Evolutionary conservation across 1,139 yeast species (phyloP), one percentile per base, ranked within the genome.

Genomic region (Kodamaea sp.): DNA sequence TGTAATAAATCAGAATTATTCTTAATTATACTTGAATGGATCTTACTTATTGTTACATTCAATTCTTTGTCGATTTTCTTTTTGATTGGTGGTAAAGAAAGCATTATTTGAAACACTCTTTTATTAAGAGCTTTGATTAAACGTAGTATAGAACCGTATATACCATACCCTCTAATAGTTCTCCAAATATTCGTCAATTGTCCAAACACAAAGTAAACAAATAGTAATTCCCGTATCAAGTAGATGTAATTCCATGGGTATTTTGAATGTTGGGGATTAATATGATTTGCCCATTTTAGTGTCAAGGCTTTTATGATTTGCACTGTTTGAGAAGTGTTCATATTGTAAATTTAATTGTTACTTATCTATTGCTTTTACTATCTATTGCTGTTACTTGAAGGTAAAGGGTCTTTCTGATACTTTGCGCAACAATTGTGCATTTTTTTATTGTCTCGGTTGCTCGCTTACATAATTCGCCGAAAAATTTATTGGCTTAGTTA

Each of bases 61-160:
- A 90, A 71, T 55, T 89, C 92, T 12, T 59, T 52, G 32, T 83
- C 81, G 5, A 87, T 80, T 52, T 78, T 78, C 3, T 61, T 53
- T 43, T 67, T 74, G 27, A 84, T 48, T 0, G 78, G 71, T 1
- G 94, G 90, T 4, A 81, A 57, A 2, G 60, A 52, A 41, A 81
- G 58, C 2, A 81, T 32, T 12, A 60, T 28, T 10, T 43, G 41
- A 45, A 75, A 73, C 0, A 63, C 24, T 2, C 37, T 31, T 32
- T 54, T 61, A 5, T 56, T 45, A 4, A 55, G 25, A 2, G 26
- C 28, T 2, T 39, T 32, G 31, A 36, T 38, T 10, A 57, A 22
- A 15, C 45, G 47, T 10, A 42, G 36, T n/a, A 56, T 9, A 1
- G 65, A 50, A 7, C 60, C 59, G 7, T 63, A 15, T 0, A 65